Evolutionary conservation across 169 alveolate genomes (phyloP), one percentile per base, ranked within the genome.

Genomic region (Theileria equi): DNA sequence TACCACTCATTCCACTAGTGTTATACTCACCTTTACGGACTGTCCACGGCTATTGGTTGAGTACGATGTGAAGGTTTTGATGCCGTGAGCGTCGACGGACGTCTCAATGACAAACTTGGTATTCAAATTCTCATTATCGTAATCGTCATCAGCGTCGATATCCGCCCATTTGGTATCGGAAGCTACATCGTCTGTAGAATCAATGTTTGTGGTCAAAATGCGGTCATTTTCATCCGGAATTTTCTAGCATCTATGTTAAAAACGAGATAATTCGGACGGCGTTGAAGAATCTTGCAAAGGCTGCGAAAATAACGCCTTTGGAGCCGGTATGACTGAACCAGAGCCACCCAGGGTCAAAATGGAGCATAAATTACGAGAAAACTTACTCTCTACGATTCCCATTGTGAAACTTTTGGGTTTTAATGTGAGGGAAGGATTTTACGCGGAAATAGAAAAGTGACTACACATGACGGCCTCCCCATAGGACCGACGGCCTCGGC

Each of bases 131-230:
- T 85, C 88, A 31, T 48, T 77, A 28, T 85, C 92, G 52, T 77
- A 55, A 35, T 85, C 92, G 31, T 85, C 92, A 55, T 85, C 92
- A 41, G 88, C 88, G 52, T 85, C 92, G 52, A 85, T 80, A 58
- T 85, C 92, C 26, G 88, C 92, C 92, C 92, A 85, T 59, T 85
- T 85, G 38, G 88, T 74, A 23, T 81, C 92, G 64, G 68, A 44
- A n/a, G 35, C 26, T 23, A 47, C 11, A 43, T 48, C 76, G 21
- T 55, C 86, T 66, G 55, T 10, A 23, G 29, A 10, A 70, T n/a
- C 7, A 25, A 19, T 53, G 1, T 3, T 4, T 1, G 10, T 2
- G 11, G 3, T 10, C 2, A 28, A 17, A n/a, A 13, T 38, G 45
- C 45, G 13, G 13, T 38, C n/a, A 13, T 13, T 38, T 13, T 13